A percentile compares a stretch with the other conserved stretches of the same genome.
Conservation (phyloP, 2,329 filamentous ascomycete species). For the Fusarium sp. region DNA sequence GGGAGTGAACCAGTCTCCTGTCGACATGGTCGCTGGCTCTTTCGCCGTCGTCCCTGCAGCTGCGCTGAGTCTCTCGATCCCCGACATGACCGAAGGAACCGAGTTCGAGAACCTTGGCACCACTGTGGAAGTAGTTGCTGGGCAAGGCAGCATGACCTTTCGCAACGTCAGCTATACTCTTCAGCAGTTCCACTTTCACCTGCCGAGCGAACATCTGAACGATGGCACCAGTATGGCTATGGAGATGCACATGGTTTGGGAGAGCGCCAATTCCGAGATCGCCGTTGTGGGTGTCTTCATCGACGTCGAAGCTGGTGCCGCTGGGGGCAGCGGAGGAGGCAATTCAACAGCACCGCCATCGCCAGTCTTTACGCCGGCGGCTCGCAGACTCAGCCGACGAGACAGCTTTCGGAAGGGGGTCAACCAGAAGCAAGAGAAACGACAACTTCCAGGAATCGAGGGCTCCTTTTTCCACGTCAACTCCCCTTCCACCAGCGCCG, state of each 20-base stretch:
- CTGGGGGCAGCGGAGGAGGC: conserved; percentile 1
- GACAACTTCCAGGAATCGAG: conserved; percentile 16
- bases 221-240: conserved; percentile 47
- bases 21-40: conserved; percentile 55
- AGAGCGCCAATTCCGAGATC: conserved; percentile 34
- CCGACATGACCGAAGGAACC: conserved; percentile 48
- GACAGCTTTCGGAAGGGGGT: conserved; percentile 13
- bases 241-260: conserved; percentile 48
- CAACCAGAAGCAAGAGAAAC: conserved; percentile 1
- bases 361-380: background rate
- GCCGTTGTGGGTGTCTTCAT: conserved; percentile 46
- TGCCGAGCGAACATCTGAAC: conserved; percentile 66
- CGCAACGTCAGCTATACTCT: conserved; percentile 54
- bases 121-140: conserved; percentile 59
- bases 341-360: conserved; percentile 10
- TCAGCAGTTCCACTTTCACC: conserved; percentile 68
- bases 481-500: conserved; percentile 7
- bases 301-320: conserved; percentile 33
- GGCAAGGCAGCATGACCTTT: conserved; percentile 52
- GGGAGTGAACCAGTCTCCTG: conserved; percentile 64
- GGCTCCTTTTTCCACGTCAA: conserved; percentile 20
- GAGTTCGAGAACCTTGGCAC: conserved; percentile 62
- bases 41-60: conserved; percentile 46
- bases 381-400: background rate
- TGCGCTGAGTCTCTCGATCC: conserved; percentile 48